Evolutionary conservation across 2,329 filamentous ascomycete genomes (phyloP), one percentile per base, ranked within the genome.

Genomic region (Nemania sp.): DNA sequence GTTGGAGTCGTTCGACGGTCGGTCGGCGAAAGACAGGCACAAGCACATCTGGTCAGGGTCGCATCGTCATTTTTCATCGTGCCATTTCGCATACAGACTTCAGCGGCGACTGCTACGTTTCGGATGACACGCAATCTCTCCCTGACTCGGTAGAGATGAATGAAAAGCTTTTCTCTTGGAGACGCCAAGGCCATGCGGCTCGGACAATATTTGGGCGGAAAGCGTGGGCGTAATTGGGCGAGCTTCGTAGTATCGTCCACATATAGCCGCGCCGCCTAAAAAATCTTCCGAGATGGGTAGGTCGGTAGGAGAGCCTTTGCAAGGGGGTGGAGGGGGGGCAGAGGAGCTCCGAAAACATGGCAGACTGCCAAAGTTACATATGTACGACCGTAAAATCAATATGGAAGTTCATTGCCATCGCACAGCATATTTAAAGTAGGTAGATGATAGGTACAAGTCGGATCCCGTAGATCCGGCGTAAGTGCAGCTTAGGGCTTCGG

Each of bases 101-200:
- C 45, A 48, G 45, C 7, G 43, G 42, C 47, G 54, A 54, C 12
- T 64, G 20, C 51, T 59, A 57, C 54, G 37, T 34, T n/a, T 49
- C 37, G 21, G 45, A 46, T 57, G 52, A 35, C 39, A 57, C 45
- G 32, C 48, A 60, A 34, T 47, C 18, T 48, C 12, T 50, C 35
- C 25, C 42, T 18, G 12, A 49, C 49, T 49, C 59, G 61, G 54
- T 57, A 54, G 34, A 54, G 35, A 52, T 48, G 46, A 54, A 54
- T 54, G 35, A 46, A 50, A 18, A n/a, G 48, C 45, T 52, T 54
- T 52, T 54, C 58, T 53, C 53, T 60, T 64, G 54, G 29, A 64
- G 50, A 60, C 17, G 54, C 54, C 58, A 61, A 64, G 53, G 10
- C 35, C 21, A 45, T 64, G 57, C 54, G 60, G 60, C 60, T 62